Evolutionary conservation across 1,139 yeast species (phyloP), one percentile per base, ranked within the genome.

Genomic region (Saccharomycopsis hybrid): DNA sequence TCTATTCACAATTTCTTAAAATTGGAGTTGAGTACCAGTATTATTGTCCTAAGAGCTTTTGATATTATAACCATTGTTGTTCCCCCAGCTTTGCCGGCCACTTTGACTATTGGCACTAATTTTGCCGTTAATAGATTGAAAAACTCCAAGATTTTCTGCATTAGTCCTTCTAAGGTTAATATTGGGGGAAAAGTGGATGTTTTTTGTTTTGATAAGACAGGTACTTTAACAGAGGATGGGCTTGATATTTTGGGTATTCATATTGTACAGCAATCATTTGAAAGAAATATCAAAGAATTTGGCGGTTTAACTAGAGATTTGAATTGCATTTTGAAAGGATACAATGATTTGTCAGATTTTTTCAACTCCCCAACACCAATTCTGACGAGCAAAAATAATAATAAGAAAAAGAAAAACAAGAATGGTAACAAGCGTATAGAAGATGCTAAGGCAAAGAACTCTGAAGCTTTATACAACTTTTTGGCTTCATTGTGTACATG

Each of bases 61-160:
- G 99, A 92, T 67, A 78, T 92, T 52, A 85, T 92, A 50, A 92
- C 99, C 0, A 89, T 92, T 62, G 98, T 94, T 9, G 96, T 92
- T 1, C 99, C 99, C 1, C 99, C 99, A 0, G 98, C 98, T 0
- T 73, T 92, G 48, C 99, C 99, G 0, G 98, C 98, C 0, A 94
- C 98, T 0, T 71, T 92, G 54, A 89, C 98, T 0, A 92, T 94
- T 55, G 98, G 98, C 33, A 89, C 97, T 0, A 88, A 92, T 55
- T 89, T 94, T 69, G 95, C 98, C 0, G 69, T 94, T 39, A 74
- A 80, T 35, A 73, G 98, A 55, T 71, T 94, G 56, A 80, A 87
- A 55, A 70, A 74, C 53, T 75, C 75, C 55, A 71, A 78, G 44
- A 84, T 94, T 4, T 92, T 81, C 60, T 94, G 98, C 65, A 92